Conservation (phyloP, 164 flowering plant species). For the Sedum album region DNA sequence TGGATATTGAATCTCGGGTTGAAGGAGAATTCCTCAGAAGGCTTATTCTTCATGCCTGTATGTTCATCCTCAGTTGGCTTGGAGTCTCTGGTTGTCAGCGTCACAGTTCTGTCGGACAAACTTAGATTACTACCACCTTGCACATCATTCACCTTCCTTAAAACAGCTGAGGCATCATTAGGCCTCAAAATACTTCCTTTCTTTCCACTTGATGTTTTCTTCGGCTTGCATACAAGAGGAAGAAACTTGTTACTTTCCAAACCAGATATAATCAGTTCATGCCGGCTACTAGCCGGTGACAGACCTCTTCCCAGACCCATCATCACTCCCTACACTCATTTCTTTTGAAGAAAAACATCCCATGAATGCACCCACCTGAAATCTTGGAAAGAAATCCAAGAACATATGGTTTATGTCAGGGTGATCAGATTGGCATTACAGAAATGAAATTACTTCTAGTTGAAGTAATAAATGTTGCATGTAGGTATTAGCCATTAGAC, state of each 20-base stretch:
- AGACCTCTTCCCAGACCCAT: neutral
- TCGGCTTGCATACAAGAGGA: neutral
- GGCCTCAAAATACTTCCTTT: neutral
- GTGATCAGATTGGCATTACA: neutral
- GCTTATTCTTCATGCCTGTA: neutral
- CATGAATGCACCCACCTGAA: neutral
- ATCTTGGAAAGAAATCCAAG: neutral
- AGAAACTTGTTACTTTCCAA: constrained; percentile 4
- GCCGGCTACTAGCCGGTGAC: too few relatives aligned
- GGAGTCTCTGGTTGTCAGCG: neutral
- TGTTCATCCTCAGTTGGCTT: neutral
- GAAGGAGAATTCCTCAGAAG: neutral
- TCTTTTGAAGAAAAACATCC: neutral
- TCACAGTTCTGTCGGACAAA: neutral
- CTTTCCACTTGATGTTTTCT: neutral
- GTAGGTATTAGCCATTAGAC: neutral
- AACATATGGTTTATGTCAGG: neutral
- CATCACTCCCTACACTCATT: neutral
- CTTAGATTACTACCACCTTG: neutral
- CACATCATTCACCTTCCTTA: neutral
- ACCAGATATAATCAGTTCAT: neutral
- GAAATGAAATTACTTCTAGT: neutral
- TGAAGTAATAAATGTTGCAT: neutral
- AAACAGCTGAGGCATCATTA: neutral
- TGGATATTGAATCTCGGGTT: neutral